Conservation (phyloP, 2,329 filamentous ascomycete species). For the Cytospora paraplurivora region DNA sequence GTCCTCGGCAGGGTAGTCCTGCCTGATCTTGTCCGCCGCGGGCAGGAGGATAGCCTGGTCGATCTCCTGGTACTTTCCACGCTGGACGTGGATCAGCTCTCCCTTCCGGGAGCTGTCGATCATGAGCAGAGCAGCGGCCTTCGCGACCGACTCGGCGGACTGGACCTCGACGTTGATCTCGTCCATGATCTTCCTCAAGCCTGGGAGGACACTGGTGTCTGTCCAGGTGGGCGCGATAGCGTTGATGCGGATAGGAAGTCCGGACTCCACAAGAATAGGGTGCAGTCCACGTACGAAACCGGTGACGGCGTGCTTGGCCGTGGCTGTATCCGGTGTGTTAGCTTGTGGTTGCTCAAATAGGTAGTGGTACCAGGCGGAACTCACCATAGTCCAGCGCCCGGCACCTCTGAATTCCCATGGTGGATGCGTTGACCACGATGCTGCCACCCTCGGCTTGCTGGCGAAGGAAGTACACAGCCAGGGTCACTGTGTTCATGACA, state of each 20-base stretch:
- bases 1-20: conserved; percentile 41
- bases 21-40: conserved; percentile 38
- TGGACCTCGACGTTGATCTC: conserved; percentile 46
- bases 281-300: conserved; percentile 54
- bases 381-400: conserved; percentile 53
- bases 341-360: conserved; percentile 13
- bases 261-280: conserved; percentile 39
- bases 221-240: conserved; percentile 59
- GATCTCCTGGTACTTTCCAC: conserved; percentile 54
- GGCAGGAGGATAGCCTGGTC: conserved; percentile 49
- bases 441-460: conserved; percentile 50
- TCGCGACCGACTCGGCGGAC: conserved; percentile 49
- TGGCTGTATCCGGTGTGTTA: conserved; percentile 37
- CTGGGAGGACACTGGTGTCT: conserved; percentile 49
- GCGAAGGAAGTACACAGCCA: conserved; percentile 54
- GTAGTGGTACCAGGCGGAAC: conserved; percentile 16
- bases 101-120: conserved; percentile 50
- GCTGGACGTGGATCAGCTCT: conserved; percentile 53
- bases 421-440: conserved; percentile 56
- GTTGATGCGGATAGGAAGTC: conserved; percentile 56
- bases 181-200: conserved; percentile 41
- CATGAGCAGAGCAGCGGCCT: conserved; percentile 52
- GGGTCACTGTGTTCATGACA: conserved; percentile 51
- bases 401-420: conserved; percentile 52
- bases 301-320: conserved; percentile 57